Percentiles rank a stretch among this genome's conserved stretches.
Conservation (phyloP, 78 protist species). For the Emiliania huxleyi region DNA sequence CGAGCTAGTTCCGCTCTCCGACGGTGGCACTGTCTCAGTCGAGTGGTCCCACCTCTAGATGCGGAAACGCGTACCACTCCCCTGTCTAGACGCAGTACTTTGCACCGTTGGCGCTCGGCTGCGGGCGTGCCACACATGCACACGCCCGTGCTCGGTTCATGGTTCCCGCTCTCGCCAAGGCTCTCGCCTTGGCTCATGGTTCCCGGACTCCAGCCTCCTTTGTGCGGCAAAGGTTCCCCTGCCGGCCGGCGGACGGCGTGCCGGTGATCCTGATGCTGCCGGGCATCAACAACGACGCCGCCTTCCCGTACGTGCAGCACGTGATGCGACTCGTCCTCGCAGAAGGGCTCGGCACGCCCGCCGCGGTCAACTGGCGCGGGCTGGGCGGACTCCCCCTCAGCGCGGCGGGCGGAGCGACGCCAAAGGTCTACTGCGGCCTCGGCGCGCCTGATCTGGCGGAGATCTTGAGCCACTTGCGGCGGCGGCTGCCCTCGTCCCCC, state of each 20-base stretch:
- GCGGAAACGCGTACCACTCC: no score
- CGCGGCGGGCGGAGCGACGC: background rate
- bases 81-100: no score
- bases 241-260: background rate
- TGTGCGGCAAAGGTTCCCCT: no score
- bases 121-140: no score
- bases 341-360: background rate
- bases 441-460: background rate
- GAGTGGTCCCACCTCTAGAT: background rate
- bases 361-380: conserved; percentile 1
- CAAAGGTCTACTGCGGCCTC: background rate
- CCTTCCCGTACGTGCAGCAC: background rate
- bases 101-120: no score
- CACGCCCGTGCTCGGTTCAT: no score
- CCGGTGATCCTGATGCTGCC: background rate
- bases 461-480: background rate
- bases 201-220: no score
- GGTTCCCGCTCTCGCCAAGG: no score
- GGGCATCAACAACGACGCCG: background rate
- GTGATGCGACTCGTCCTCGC: background rate
- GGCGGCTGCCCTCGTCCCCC: background rate
- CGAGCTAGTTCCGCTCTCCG: background rate
- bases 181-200: no score
- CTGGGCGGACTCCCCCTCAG: background rate
- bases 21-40: background rate